phyloP scores from a whole-genome alignment of 768 basidiomycete genomes.

The Rhizopogon vesiculosus region DNA sequence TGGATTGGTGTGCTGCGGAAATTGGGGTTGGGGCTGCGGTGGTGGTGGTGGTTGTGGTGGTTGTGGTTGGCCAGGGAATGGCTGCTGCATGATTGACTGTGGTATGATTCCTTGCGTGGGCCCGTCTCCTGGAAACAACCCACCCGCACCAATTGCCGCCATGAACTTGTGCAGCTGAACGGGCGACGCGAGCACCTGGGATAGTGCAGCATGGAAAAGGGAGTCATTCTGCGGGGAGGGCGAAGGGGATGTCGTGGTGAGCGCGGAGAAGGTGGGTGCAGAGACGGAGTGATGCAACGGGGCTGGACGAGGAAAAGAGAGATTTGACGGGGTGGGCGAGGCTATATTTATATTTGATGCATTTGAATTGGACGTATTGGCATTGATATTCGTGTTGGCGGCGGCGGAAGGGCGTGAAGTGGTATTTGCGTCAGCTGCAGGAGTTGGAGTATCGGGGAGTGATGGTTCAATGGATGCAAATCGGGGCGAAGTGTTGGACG shows the following conservation, averaged over 20 bases:
- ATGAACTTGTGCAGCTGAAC: slow-evolving; percentile 56
- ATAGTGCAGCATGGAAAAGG: slow-evolving; percentile 45
- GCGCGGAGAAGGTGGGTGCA: neutral
- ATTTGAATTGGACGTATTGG: slow-evolving; percentile 10
- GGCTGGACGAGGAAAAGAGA: slow-evolving; percentile 19
- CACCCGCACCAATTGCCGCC: slow-evolving; percentile 28
- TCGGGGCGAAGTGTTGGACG: slow-evolving; percentile 13
- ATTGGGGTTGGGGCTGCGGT: slow-evolving; percentile 15
- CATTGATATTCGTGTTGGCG: slow-evolving; percentile 9
- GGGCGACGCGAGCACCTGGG: slow-evolving; percentile 46
- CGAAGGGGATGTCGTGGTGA: slow-evolving; percentile 2
- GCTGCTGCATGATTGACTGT: slow-evolving; percentile 18
- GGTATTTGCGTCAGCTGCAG: slow-evolving; percentile 7
- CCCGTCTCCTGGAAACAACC: slow-evolving; percentile 1
- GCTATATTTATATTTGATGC: neutral
- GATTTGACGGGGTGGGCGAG: slow-evolving; percentile 4
- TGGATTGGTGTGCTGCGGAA: neutral
- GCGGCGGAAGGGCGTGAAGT: slow-evolving; percentile 7
- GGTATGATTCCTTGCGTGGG: slow-evolving; percentile 7
- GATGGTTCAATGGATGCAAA: slow-evolving; percentile 23
- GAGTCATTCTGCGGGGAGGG: slow-evolving; percentile 29
- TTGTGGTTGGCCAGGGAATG: slow-evolving; percentile 13
- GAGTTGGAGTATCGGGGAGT: slow-evolving; percentile 12
- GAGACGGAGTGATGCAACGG: neutral
- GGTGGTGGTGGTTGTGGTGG: slow-evolving; percentile 12